Evolutionary conservation across 257 asterid genomes (phyloP), one percentile per base, ranked within the genome.

Genomic region (Solanum arcanum): DNA sequence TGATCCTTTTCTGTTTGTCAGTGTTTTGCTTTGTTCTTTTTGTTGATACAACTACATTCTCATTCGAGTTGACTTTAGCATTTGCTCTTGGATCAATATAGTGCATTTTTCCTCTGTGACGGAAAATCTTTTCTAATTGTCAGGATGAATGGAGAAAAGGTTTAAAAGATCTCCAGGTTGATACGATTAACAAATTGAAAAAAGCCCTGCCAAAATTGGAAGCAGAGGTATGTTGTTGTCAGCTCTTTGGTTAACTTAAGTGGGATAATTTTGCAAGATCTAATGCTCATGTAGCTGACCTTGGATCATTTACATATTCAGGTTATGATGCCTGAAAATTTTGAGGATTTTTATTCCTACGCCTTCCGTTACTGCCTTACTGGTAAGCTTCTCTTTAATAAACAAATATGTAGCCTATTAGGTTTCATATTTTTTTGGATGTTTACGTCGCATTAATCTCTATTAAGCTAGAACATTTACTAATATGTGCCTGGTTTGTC

Each of bases 81-180:
- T 78, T 78, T 78, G 62, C 41, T 78, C 42, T 27, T 44, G 84
- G 62, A 37, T 23, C 52, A 74, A 39, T 74, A 39, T 39, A 39
- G 82, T 78, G 42, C 42, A 46, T 25, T 78, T 20, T 78, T 81
- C 70, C 69, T 49, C 12, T 13, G 69, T 70, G 72, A 70, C 4
- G 85, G 85, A 46, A 52, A 31, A 46, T 42, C 80, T 52, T 39
- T 44, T 70, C 21, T 59, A 46, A 49, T 73, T 86, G 85, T 84
- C 88, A 96, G 98, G 96, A 93, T 20, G 99, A 96, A 91, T 96
- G 98, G 98, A 90, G 93, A 88, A 91, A 87, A 89, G 99, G 97
- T 27, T 91, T 96, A 88, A 93, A 90, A 90, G 93, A 90, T 20
- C 89, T 95, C 70, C 89, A 92, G 89, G 98, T 89, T 75, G 97